Evolutionary conservation across 2,329 filamentous ascomycete genomes (phyloP).

Genomic region (Ceratocystis eucalypticola): DNA sequence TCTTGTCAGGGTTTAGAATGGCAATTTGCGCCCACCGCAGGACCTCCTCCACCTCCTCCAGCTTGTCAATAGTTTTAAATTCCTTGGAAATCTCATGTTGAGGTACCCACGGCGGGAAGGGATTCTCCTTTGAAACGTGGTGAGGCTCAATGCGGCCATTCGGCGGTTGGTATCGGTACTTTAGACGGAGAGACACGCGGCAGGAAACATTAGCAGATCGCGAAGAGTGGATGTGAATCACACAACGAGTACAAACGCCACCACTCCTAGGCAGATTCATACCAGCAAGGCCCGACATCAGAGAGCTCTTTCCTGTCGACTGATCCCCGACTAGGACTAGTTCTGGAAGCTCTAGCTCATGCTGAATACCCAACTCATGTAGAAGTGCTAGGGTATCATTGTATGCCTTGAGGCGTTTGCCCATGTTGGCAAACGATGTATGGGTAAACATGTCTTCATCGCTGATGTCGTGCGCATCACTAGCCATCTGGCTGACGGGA

Average conservation of each 20-base stretch:
- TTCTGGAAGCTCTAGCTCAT: conserved; percentile 58
- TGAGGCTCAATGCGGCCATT: conserved; percentile 31
- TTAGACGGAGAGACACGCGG: conserved; percentile 48
- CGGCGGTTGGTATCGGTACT: conserved; percentile 44
- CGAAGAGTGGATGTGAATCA: conserved; percentile 63
- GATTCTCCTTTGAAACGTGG: conserved; percentile 36
- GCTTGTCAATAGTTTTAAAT: conserved; percentile 52
- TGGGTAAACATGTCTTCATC: conserved; percentile 31
- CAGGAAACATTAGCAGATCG: conserved; percentile 51
- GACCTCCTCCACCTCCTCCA: conserved; percentile 49
- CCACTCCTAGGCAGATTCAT: conserved; percentile 58
- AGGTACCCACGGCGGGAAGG: conserved; percentile 53
- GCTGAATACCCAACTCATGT: conserved; percentile 57
- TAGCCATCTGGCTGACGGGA: conserved; percentile 1
- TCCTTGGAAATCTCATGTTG: conserved; percentile 34
- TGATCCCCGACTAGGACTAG: conserved; percentile 78
- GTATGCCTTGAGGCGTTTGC: conserved; percentile 48
- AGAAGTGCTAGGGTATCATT: conserved; percentile 56
- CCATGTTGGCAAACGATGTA: conserved; percentile 40
- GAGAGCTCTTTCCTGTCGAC: conserved; percentile 64
- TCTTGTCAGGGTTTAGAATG: conserved; percentile 51
- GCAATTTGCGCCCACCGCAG: conserved; percentile 66
- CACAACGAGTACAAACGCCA: conserved; percentile 67
- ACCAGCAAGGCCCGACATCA: conserved; percentile 51
- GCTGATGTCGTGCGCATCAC: conserved; percentile 3